Conservation (phyloP, 257 asterid genomes). For the Solanum infundibuliforme region DNA sequence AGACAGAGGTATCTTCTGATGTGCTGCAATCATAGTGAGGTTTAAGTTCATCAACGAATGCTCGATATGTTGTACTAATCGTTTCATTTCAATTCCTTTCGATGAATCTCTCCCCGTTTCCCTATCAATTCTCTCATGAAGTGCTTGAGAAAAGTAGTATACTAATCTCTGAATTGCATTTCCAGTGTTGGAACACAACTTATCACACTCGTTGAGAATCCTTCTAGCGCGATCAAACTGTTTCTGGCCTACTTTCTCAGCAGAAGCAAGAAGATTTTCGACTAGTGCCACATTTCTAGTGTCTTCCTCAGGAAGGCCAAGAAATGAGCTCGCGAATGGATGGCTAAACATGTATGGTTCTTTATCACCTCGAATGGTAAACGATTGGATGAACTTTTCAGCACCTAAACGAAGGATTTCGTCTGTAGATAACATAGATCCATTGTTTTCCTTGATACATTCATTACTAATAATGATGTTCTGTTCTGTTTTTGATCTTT, state of each 20-base stretch:
- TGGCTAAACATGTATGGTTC: conserved; percentile 25
- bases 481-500: conserved; percentile 17
- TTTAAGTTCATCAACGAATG: background rate
- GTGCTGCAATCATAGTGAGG: conserved; percentile 17
- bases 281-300: conserved; percentile 30
- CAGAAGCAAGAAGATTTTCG: conserved; percentile 37
- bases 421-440: conserved; percentile 11
- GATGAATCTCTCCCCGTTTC: conserved; percentile 8
- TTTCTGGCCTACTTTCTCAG: conserved; percentile 30
- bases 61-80: background rate
- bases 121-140: conserved; percentile 15
- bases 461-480: background rate
- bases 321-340: background rate
- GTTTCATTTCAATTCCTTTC: conserved; percentile 1
- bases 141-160: conserved; percentile 18
- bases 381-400: conserved; percentile 33
- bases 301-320: conserved; percentile 19
- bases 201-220: conserved; percentile 15
- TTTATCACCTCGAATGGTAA: background rate
- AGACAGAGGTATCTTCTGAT: conserved; percentile 26
- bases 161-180: conserved; percentile 18
- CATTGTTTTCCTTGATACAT: background rate
- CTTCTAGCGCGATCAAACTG: conserved; percentile 22
- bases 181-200: conserved; percentile 16
- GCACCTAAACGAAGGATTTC: conserved; percentile 40